Percentiles rank a stretch among this genome's conserved stretches.
Evolutionary conservation across 345 rosid species (phyloP).

Genomic region (Syzygium grande): DNA sequence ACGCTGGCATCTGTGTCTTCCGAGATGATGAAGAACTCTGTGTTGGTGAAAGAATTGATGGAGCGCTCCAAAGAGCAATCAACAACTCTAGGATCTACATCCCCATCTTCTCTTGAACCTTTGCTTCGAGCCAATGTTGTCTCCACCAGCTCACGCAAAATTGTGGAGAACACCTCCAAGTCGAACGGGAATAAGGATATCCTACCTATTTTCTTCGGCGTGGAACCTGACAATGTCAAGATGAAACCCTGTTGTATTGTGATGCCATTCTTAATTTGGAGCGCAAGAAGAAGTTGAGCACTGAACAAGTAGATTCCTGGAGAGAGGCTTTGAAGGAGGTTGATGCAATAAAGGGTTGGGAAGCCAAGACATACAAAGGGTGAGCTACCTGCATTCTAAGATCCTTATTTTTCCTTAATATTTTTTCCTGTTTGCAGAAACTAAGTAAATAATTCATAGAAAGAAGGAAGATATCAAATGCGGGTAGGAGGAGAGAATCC

Average conservation of each 20-base stretch:
- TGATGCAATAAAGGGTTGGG: background rate
- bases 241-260: rapidly evolving
- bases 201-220: background rate
- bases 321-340: background rate
- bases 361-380: background rate
- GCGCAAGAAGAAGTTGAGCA: background rate
- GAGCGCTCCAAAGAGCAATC: background rate
- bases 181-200: background rate
- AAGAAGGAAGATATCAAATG: background rate
- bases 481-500: background rate
- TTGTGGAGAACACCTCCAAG: background rate
- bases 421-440: background rate
- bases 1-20: background rate
- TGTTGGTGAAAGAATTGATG: background rate
- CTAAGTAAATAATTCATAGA: background rate
- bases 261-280: background rate
- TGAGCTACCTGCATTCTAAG: background rate
- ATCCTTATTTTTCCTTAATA: background rate
- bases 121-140: background rate
- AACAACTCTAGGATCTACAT: background rate
- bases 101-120: background rate
- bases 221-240: background rate
- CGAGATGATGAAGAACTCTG: background rate
- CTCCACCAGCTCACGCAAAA: background rate
- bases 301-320: background rate